Evolutionary conservation across 352 stramenopile genomes (phyloP).

Genomic region (Globisporangium spiculum): DNA sequence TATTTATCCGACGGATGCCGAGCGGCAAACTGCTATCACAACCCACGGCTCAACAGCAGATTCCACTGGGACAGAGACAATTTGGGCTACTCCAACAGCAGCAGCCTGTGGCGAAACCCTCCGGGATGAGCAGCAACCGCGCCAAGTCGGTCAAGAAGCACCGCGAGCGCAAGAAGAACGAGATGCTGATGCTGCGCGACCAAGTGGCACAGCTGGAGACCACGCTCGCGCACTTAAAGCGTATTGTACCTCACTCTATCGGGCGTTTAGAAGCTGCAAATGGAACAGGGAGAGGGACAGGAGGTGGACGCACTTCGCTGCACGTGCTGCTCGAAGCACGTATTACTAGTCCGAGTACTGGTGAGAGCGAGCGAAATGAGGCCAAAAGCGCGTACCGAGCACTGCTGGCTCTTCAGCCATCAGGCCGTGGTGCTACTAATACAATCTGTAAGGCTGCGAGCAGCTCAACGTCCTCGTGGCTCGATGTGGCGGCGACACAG

Average conservation of each 20-base stretch:
- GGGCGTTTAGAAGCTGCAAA: background rate
- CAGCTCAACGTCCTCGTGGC: background rate
- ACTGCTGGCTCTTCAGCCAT: background rate
- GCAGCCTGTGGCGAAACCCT: background rate
- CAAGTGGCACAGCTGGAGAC: background rate
- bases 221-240: background rate
- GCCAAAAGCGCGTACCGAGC: background rate
- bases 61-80: background rate
- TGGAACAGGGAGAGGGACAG: background rate
- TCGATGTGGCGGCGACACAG: background rate
- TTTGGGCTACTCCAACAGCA: background rate
- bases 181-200: background rate
- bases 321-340: background rate
- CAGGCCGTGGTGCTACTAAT: background rate
- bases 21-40: background rate
- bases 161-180: background rate
- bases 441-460: background rate
- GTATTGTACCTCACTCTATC: background rate
- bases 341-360: background rate
- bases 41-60: background rate
- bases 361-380: background rate
- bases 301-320: background rate
- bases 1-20: background rate
- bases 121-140: background rate
- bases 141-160: background rate